Conservation (phyloP, 768 basidiomycete genomes). For the Galerina marginata region DNA sequence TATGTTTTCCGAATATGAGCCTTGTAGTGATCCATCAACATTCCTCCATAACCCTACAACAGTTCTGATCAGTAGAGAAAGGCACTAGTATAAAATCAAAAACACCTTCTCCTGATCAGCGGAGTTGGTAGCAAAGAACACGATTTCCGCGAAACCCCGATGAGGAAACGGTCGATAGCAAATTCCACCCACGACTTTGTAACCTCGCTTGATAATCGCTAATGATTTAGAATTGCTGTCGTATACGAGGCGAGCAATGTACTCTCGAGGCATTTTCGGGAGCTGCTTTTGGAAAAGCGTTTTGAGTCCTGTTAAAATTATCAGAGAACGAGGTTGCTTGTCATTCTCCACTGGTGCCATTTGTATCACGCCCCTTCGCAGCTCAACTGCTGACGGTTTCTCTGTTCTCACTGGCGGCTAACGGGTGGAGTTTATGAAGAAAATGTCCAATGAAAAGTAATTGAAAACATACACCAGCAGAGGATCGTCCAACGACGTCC, state of each 20-base stretch:
- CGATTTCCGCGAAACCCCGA: constrained; percentile 95
- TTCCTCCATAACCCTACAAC: constrained; percentile 90
- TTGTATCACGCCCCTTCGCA: constrained; percentile 82
- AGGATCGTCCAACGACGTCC: constrained; percentile 56
- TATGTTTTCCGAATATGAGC: constrained; percentile 85
- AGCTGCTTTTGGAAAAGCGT: constrained; percentile 96
- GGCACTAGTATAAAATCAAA: not conserved
- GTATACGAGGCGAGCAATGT: constrained; percentile 94
- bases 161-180: constrained; percentile 96
- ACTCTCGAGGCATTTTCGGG: constrained; percentile 99
- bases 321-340: constrained; percentile 69
- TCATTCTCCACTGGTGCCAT: constrained; percentile 89
- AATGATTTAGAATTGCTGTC: constrained; percentile 91
- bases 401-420: constrained; percentile 67
- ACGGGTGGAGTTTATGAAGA: constrained; percentile 11
- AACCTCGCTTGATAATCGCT: constrained; percentile 93
- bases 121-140: constrained; percentile 96
- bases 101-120: constrained; percentile 95
- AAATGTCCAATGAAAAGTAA: not conserved
- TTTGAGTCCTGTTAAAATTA: constrained; percentile 94
- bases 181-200: constrained; percentile 96
- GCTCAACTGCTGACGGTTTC: constrained; percentile 80
- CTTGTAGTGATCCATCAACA: constrained; percentile 99
- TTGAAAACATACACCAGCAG: constrained; percentile 50
- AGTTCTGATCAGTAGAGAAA: not conserved